phyloP scores from a whole-genome alignment of 1,284 basidiomycete species.

The Gymnopus androsaceus region DNA sequence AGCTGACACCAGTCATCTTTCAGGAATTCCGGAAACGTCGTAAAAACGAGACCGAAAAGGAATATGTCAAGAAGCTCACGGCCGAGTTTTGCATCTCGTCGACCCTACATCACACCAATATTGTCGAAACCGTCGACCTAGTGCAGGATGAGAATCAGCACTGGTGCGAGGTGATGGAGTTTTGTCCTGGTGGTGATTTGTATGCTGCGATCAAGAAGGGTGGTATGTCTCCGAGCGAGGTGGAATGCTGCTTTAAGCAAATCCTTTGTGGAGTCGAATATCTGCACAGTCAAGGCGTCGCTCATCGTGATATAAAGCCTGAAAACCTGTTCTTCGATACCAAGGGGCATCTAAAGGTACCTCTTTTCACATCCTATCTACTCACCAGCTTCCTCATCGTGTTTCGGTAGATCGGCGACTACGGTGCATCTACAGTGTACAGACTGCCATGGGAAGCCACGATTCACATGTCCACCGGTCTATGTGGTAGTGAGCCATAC shows the following conservation, averaged over 20 bases:
- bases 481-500: slow-evolving; percentile 98
- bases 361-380: slow-evolving; percentile 20
- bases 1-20: no score
- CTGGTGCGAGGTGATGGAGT: slow-evolving; percentile 99
- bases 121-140: slow-evolving; percentile 98
- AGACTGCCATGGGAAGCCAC: slow-evolving; percentile 97
- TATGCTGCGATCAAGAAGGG: slow-evolving; percentile 99
- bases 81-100: slow-evolving; percentile 99
- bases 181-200: slow-evolving; percentile 94
- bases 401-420: slow-evolving; percentile 84
- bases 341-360: slow-evolving; percentile 90
- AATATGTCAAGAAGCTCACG: slow-evolving; percentile 99
- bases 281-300: slow-evolving; percentile 94
- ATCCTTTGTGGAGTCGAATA: slow-evolving; percentile 88
- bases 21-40: slow-evolving; percentile 97
- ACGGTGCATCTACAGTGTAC: slow-evolving; percentile 98
- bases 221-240: slow-evolving; percentile 91
- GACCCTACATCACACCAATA: slow-evolving; percentile 93
- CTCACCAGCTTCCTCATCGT: slow-evolving; percentile 2
- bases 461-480: slow-evolving; percentile 94
- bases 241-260: slow-evolving; percentile 98
- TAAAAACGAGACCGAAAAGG: slow-evolving; percentile 98
- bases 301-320: slow-evolving; percentile 97
- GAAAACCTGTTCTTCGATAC: slow-evolving; percentile 96
- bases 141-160: slow-evolving; percentile 95